Percentiles rank a stretch among this genome's conserved stretches.
These are phyloP conservation scores for Talaromyces sp. DNA, from an alignment of 2,329 filamentous ascomycete genomes.

Conservation along the genomic window DNA sequence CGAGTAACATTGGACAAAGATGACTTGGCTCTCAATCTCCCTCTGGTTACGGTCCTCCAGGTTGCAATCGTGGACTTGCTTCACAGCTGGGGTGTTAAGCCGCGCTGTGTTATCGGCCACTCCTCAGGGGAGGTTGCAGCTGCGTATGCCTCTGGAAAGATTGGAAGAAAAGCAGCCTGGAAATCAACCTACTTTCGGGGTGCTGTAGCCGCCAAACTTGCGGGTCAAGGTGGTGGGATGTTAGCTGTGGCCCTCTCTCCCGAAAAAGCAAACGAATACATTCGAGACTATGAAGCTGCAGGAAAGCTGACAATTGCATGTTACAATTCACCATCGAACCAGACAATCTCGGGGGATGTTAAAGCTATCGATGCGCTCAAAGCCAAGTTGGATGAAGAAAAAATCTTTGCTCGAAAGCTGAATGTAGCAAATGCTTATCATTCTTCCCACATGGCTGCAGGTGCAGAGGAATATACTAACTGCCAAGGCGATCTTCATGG, in stretches of 20 bases:
- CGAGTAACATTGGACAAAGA: background rate
- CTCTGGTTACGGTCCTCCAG: constrained; percentile 25
- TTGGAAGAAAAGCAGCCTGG: constrained; percentile 40
- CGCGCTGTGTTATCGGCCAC: constrained; percentile 44
- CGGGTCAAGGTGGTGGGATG: constrained; percentile 30
- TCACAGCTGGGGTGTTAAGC: constrained; percentile 30
- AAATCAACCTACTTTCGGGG: constrained; percentile 43
- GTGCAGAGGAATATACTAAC: constrained; percentile 28
- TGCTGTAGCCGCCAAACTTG: constrained; percentile 18
- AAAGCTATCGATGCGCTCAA: constrained; percentile 20
- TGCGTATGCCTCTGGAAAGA: constrained; percentile 45
- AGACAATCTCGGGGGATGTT: constrained; percentile 25
- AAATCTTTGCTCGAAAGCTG: constrained; percentile 23
- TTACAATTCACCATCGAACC: constrained; percentile 24
- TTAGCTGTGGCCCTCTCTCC: constrained; percentile 30
- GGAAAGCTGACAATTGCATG: constrained; percentile 23
- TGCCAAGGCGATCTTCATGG: background rate
- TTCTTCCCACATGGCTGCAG: constrained; percentile 23
- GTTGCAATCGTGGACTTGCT: constrained; percentile 24
- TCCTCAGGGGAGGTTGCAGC: constrained; percentile 50
- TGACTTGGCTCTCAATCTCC: constrained; percentile 7
- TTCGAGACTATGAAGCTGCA: constrained; percentile 13
- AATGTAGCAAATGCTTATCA: constrained; percentile 26
- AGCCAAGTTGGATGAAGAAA: background rate
- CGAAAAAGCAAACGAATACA: constrained; percentile 25